Evolutionary conservation across 2,329 filamentous ascomycete species (phyloP), one percentile per base, ranked within the genome.

Genomic region (Conoideocrella luteorostrata): DNA sequence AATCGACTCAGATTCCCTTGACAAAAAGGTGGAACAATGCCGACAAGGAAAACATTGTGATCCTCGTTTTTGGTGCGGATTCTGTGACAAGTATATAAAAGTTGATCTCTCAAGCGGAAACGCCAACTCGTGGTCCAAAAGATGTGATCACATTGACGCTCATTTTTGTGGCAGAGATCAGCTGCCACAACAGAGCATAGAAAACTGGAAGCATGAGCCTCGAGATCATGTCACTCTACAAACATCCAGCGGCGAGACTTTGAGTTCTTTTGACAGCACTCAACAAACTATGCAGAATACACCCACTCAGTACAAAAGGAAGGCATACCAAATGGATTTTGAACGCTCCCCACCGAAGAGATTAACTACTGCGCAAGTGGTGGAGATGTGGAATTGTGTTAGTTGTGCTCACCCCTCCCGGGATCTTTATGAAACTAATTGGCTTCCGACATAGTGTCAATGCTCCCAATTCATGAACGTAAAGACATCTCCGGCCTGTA

Each of bases 21-120:
- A 75, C 1, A 52, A 59, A 2, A 74, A 70, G 45, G 55, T 80
- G 2, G 70, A 75, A 22, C 66, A 61, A 5, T 78, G 77, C 50
- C 76, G 76, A 6, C 76, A 87, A 22, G 84, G 84, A 0, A 70
- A 76, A 12, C 82, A 84, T 47, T 77, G 74, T 23, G 78, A 84
- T 50, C 65, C 67, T 2, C 70, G 74, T 5, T 95, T 88, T 63
- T 95, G 89, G 89, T 95, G 90, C 56, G 89, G 89, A 0, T 95
- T 95, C 59, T 95, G 88, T 59, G 56, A 65, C 13, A 55, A 64
- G 15, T 69, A 80, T 17, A 65, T 88, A 12, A 60, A 67, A n/a
- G 68, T 81, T 21, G 59, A 66, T n/a, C 50, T 80, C 23, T 57
- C 65, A 12, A 52, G 49, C 6, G 35, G 49, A 28, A 46, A 46